Conservation (phyloP, 164 flowering plant species). For the Santalum album region DNA sequence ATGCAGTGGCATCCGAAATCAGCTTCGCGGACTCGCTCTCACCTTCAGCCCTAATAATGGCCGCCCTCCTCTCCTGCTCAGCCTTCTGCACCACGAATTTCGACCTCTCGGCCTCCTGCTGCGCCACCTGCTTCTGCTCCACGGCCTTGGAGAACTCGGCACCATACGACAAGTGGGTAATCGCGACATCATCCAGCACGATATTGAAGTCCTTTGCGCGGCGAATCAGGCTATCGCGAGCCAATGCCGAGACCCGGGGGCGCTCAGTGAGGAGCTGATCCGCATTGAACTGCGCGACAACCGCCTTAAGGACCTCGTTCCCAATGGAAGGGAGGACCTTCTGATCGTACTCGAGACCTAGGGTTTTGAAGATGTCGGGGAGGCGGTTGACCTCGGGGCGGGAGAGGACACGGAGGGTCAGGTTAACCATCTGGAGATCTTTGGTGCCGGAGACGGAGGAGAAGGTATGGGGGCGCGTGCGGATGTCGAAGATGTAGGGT, state of each 20-base stretch:
- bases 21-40: conserved; percentile 81
- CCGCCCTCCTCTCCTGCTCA: conserved; percentile 85
- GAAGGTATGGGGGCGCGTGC: conserved; percentile 77
- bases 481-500: conserved; percentile 78
- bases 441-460: conserved; percentile 80
- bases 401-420: conserved; percentile 70
- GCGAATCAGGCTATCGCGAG: conserved; percentile 43
- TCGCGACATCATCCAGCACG: conserved; percentile 75
- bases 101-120: conserved; percentile 90
- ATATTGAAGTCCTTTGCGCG: conserved; percentile 59
- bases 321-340: conserved; percentile 89
- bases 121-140: conserved; percentile 87
- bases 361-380: conserved; percentile 56
- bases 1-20: conserved; percentile 69
- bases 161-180: conserved; percentile 68
- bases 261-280: conserved; percentile 89
- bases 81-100: conserved; percentile 78
- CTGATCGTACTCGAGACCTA: conserved; percentile 81
- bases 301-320: conserved; percentile 79
- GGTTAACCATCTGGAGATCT: conserved; percentile 86
- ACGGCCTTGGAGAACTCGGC: conserved; percentile 61
- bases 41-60: conserved; percentile 73
- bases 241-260: conserved; percentile 73
- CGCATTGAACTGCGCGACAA: conserved; percentile 84
- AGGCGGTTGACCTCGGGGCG: conserved; percentile 56